Base-by-base conservation (phyloP, 139 green algal genomes). In the Chlamydomonas incerta region DNA sequence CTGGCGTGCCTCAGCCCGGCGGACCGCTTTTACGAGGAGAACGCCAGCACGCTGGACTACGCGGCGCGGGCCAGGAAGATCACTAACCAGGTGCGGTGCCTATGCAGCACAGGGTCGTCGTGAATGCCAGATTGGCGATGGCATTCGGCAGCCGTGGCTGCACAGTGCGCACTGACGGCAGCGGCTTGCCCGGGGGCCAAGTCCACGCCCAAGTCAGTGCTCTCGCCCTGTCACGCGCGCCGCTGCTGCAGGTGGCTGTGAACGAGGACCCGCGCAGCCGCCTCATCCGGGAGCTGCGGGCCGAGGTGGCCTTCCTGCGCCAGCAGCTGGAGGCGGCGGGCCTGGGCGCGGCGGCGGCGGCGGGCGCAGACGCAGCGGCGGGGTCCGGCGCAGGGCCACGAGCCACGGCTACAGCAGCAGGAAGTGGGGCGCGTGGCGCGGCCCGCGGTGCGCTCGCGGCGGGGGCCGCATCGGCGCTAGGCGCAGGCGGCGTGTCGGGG, bases 41-140 rank as follows among this genome's bases (percentile, higher is more conserved):
- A 91, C 81, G 41, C 92, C 1, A 87, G 52, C 86, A 94, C 91
- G 17, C 84, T 94, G n/a, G 91, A 94, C 67, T 94, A 94, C 63
- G 90, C 91, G 28, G 66, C 80, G 0, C 46, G 81, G 26, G 91
- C 91, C 0, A 73, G 74, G 47, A 50, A 76, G 31, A 90, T 93
- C 65, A 88, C 80, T 31, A 93, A 93, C 87, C 65, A 90, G 90
- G 88, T 85, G 26, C 18, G 60, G 60, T 31, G 24, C 17, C 4
- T 13, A 2, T 13, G 60, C 2, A 67, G 60, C 0, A 20, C 23
- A 4, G 23, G 60, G 24, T 6, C 3, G 60, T n/a, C 15, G 18
- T n/a, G n/a, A n/a, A n/a, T n/a, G n/a, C n/a, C n/a, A n/a, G n/a
- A n/a, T n/a, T n/a, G n/a, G n/a, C n/a, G n/a, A n/a, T n/a, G n/a